Conservation (phyloP, 371 early-diverging fungal genomes). For the Conidiobolus incongruus region DNA sequence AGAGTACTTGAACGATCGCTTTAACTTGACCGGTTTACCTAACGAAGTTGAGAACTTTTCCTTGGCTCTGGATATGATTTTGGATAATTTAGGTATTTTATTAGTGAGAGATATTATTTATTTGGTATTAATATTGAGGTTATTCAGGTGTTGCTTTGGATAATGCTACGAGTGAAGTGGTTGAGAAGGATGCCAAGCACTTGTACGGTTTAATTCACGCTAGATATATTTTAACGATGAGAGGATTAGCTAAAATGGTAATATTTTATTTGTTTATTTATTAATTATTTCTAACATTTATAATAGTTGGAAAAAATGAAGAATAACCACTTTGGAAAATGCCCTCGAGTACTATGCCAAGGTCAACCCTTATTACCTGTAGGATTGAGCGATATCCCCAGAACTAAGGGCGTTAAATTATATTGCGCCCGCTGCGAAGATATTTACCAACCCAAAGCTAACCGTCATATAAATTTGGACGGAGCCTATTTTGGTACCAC, state of each 20-base stretch:
- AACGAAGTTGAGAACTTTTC: conserved; percentile 46
- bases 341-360: conserved; percentile 82
- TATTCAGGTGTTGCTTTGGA: no score
- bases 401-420: conserved; percentile 64
- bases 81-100: no score
- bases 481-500: conserved; percentile 96
- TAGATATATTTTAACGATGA: conserved; percentile 70
- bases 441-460: conserved; percentile 77
- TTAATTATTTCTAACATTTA: not conserved
- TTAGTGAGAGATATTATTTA: conserved; percentile 18
- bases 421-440: conserved; percentile 88
- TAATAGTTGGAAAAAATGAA: not conserved
- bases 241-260: conserved; percentile 75
- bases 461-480: conserved; percentile 62
- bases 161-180: conserved; percentile 34
- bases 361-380: conserved; percentile 67
- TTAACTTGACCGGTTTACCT: conserved; percentile 85
- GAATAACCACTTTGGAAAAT: conserved; percentile 80
- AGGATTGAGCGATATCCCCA: conserved; percentile 69
- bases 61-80: conserved; percentile 80
- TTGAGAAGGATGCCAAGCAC: conserved; percentile 60
- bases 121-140: not conserved
- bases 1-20: conserved; percentile 84
- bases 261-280: not conserved
- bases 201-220: conserved; percentile 87